These are phyloP conservation scores for Pichia sp. DNA, from an alignment of 1,139 yeast species.

Conservation along the genomic window DNA sequence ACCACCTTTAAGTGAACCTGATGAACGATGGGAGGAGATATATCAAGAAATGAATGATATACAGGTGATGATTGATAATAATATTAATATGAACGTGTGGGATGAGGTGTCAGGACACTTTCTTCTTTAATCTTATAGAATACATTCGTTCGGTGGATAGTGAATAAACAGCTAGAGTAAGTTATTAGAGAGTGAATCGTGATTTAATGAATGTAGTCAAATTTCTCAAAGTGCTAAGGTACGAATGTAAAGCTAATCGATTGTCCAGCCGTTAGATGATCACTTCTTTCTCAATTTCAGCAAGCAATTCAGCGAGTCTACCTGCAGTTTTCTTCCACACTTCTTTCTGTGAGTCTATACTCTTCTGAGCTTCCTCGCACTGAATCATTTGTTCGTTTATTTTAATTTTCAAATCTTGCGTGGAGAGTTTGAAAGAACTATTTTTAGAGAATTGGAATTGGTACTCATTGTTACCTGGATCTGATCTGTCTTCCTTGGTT, in stretches of 20 bases:
- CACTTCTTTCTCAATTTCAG: slow-evolving; percentile 7
- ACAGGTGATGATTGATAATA: slow-evolving; percentile 16
- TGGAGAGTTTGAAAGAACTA: slow-evolving; percentile 18
- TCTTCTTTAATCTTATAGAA: slow-evolving; percentile 2
- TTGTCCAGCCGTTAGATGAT: slow-evolving; percentile 2
- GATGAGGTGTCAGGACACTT: slow-evolving; percentile 18
- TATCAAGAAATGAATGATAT: slow-evolving; percentile 13
- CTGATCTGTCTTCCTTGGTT: slow-evolving; percentile 13
- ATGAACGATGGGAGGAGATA: slow-evolving; percentile 15
- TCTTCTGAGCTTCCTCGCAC: slow-evolving; percentile 20
- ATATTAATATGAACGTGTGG: slow-evolving; percentile 18
- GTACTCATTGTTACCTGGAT: slow-evolving; percentile 14
- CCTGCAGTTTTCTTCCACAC: slow-evolving; percentile 19
- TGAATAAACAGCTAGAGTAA: too few relatives aligned
- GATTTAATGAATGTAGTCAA: too few relatives aligned
- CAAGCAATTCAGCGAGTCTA: slow-evolving; percentile 6
- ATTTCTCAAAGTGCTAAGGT: too few relatives aligned
- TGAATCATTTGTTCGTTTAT: slow-evolving; percentile 22
- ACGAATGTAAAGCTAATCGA: too few relatives aligned
- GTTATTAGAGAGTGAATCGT: too few relatives aligned
- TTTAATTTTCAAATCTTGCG: slow-evolving; percentile 16
- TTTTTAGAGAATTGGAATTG: slow-evolving; percentile 18
- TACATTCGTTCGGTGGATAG: too few relatives aligned
- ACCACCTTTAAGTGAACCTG: background rate
- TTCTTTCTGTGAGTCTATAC: slow-evolving; percentile 15